Evolutionary conservation across 148 eudicot species (phyloP).

Genomic region (Spergularia bocconei): DNA sequence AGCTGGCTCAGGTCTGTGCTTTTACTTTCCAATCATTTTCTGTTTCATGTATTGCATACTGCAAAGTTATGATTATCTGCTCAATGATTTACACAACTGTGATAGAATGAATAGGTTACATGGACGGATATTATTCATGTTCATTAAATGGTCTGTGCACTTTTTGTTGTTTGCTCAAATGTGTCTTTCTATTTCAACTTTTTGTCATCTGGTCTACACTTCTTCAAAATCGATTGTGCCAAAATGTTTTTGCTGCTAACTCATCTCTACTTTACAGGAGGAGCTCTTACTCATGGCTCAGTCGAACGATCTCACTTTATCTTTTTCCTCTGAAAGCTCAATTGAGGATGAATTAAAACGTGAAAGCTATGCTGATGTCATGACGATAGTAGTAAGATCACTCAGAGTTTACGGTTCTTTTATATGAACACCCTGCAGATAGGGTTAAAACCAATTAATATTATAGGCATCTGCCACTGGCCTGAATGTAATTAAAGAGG

Average conservation of each 20-base stretch:
- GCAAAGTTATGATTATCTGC: not conserved
- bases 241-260: slow-evolving; percentile 3
- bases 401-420: not conserved
- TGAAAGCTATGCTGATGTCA: slow-evolving; percentile 63
- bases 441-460: not conserved
- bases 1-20: slow-evolving; percentile 52
- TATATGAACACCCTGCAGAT: not conserved
- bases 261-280: slow-evolving; percentile 36
- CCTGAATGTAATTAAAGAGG: not conserved
- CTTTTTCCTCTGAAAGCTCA: slow-evolving; percentile 69
- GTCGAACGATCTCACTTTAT: slow-evolving; percentile 49
- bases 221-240: too few relatives aligned
- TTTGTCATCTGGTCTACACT: too few relatives aligned
- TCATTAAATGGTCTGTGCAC: too few relatives aligned
- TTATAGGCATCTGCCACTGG: not conserved
- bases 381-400: slow-evolving; percentile 50
- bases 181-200: too few relatives aligned
- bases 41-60: not conserved
- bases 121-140: too few relatives aligned
- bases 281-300: slow-evolving; percentile 53
- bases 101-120: too few relatives aligned
- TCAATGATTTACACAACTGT: not conserved
- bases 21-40: not conserved
- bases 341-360: slow-evolving; percentile 63
- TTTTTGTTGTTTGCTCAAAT: too few relatives aligned